Percentiles rank a stretch among this genome's conserved stretches.
Conservation (phyloP, 345 rosid genomes). For the Salix udensis region DNA sequence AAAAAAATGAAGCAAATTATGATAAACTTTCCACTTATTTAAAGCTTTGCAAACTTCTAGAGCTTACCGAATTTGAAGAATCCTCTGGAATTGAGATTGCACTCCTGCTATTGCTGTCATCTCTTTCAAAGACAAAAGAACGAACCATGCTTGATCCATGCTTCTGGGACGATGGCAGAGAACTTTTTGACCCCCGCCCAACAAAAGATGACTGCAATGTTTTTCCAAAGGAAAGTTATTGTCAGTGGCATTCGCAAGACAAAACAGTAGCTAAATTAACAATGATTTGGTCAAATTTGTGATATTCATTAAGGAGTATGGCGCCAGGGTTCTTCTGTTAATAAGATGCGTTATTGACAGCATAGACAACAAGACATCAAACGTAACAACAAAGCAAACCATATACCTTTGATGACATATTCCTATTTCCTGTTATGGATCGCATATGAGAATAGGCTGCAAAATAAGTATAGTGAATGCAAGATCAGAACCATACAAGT, state of each 20-base stretch:
- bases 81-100: slow-evolving; percentile 46
- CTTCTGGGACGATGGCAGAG: slow-evolving; percentile 51
- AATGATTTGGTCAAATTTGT: not conserved
- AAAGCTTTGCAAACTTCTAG: slow-evolving; percentile 6
- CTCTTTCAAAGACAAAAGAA: slow-evolving; percentile 80
- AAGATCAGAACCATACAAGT: slow-evolving; percentile 1
- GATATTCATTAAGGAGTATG: no score
- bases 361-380: not conserved
- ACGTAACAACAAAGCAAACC: slow-evolving; percentile 6
- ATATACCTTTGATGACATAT: slow-evolving; percentile 58
- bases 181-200: slow-evolving; percentile 48
- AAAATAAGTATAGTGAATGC: not conserved
- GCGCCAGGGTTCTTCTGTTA: no score
- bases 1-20: not conserved
- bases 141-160: slow-evolving; percentile 52
- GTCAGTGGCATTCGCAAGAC: not conserved
- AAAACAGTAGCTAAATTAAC: not conserved
- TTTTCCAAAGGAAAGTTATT: slow-evolving; percentile 10
- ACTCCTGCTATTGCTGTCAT: slow-evolving; percentile 56
- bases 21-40: not conserved
- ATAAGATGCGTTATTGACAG: not conserved
- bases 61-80: slow-evolving; percentile 55
- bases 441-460: slow-evolving; percentile 53
- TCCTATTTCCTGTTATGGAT: slow-evolving; percentile 41
- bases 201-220: slow-evolving; percentile 81